phyloP scores from a whole-genome alignment of 1,284 basidiomycete genomes.

The Cutaneotrichosporon mucoides region DNA sequence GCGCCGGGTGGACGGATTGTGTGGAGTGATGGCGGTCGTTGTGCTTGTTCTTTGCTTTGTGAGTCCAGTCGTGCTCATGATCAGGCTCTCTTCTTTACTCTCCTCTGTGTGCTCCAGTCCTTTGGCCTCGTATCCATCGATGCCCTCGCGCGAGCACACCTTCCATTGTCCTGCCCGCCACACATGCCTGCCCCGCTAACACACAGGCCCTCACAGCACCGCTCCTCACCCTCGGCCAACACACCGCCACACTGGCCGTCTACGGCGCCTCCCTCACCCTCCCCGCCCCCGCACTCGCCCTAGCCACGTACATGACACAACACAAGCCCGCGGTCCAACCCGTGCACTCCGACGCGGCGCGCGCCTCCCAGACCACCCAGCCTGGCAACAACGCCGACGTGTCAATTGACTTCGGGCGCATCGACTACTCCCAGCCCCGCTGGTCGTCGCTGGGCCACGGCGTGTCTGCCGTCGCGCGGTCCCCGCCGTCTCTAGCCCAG shows the following conservation, averaged over 20 bases:
- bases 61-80: neutral
- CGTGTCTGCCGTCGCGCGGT: neutral
- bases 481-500: too few species aligned
- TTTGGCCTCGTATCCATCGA: too few species aligned
- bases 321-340: neutral
- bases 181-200: neutral
- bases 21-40: slow-evolving; percentile 24
- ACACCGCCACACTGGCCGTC: slow-evolving; percentile 14
- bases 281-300: slow-evolving; percentile 25
- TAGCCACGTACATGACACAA: neutral
- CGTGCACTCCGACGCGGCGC: neutral
- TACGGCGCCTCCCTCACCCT: slow-evolving; percentile 29
- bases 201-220: slow-evolving; percentile 20
- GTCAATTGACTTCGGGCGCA: neutral
- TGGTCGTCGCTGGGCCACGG: neutral
- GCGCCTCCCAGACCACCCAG: slow-evolving; percentile 16
- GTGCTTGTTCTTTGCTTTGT: slow-evolving; percentile 5
- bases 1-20: slow-evolving; percentile 17
- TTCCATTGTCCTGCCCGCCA: too few species aligned
- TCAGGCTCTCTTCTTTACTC: too few species aligned
- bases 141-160: too few species aligned
- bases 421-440: slow-evolving; percentile 1
- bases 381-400: neutral
- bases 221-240: slow-evolving; percentile 19
- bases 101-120: too few species aligned